A percentile compares a stretch with the other conserved stretches of the same genome.
phyloP scores from a whole-genome alignment of 768 basidiomycete species.

The Lentinula raphanica region DNA sequence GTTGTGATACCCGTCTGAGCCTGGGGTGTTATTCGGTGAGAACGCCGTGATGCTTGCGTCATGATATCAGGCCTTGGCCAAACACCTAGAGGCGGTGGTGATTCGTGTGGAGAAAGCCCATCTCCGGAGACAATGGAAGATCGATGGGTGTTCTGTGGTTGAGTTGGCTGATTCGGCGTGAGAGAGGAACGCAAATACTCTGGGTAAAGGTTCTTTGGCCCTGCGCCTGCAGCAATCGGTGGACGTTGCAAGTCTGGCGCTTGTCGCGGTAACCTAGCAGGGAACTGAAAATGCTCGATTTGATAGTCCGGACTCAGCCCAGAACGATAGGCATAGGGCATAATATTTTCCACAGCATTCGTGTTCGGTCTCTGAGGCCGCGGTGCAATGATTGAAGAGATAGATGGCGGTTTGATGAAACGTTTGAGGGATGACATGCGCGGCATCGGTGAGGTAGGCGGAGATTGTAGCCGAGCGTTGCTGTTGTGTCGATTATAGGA shows the following conservation, averaged over 20 bases:
- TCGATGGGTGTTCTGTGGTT: conserved; percentile 3
- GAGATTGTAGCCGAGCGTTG: conserved; percentile 17
- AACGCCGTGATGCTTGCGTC: conserved; percentile 25
- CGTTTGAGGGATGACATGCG: conserved; percentile 20
- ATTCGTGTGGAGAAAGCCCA: conserved; percentile 5
- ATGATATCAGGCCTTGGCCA: conserved; percentile 49
- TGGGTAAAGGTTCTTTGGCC: neutral
- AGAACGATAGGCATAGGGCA: conserved; percentile 31
- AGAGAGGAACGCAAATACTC: conserved; percentile 9
- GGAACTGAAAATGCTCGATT: conserved; percentile 41
- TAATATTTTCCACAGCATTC: conserved; percentile 12
- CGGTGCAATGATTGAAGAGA: conserved; percentile 40
- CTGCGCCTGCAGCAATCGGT: neutral
- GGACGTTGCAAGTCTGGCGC: conserved; percentile 11
- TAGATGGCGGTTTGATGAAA: conserved; percentile 32
- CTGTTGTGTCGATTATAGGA: conserved; percentile 24
- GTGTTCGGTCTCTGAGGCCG: conserved; percentile 35
- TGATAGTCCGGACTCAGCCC: conserved; percentile 39
- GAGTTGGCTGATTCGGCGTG: conserved; percentile 16
- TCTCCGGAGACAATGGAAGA: neutral
- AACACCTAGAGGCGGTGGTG: conserved; percentile 42
- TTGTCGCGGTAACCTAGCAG: conserved; percentile 11
- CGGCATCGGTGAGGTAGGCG: conserved; percentile 30
- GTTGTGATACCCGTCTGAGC: conserved; percentile 7
- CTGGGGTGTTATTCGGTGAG: conserved; percentile 19